Evolutionary conservation across 371 early-diverging fungal species (phyloP).

Genomic region (Nematocida parisii): DNA sequence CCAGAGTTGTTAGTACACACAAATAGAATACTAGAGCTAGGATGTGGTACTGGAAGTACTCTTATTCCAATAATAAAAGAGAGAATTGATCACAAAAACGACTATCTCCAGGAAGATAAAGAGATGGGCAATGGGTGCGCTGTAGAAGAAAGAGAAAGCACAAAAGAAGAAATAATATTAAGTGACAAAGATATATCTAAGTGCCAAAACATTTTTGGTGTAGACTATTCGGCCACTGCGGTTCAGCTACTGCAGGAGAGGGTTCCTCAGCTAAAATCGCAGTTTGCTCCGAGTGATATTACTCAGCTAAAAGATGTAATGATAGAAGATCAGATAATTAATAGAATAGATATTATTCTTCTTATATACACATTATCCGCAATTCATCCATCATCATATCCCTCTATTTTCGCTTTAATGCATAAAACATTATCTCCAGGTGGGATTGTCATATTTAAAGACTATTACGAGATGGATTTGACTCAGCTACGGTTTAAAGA

Average conservation of each 20-base stretch:
- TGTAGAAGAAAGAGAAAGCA: not conserved
- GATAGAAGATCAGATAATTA: conserved; percentile 2
- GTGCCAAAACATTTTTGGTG: conserved; percentile 35
- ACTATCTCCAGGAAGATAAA: conserved; percentile 11
- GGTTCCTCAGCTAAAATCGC: not conserved
- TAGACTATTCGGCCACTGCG: conserved; percentile 58
- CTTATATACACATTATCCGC: conserved; percentile 64
- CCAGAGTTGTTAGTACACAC: conserved; percentile 26
- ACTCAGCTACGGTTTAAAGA: conserved; percentile 81
- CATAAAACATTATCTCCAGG: conserved; percentile 51
- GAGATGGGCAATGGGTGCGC: not conserved
- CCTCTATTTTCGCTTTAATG: conserved; percentile 35
- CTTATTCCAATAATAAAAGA: conserved; percentile 41
- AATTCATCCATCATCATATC: conserved; percentile 56
- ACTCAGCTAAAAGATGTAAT: not conserved
- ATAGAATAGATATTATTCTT: conserved; percentile 50
- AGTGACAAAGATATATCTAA: not conserved
- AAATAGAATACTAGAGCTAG: conserved; percentile 57
- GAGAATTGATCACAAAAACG: not conserved
- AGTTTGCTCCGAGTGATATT: conserved; percentile 9
- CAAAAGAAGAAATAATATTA: not conserved
- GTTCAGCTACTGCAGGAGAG: conserved; percentile 45
- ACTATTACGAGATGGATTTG: conserved; percentile 81
- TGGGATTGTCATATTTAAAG: conserved; percentile 75
- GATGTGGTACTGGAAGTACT: conserved; percentile 64